Evolutionary conservation across 1,284 basidiomycete genomes (phyloP), one percentile per base, ranked within the genome.

Genomic region (Sporisorium iseilematis-ciliati): DNA sequence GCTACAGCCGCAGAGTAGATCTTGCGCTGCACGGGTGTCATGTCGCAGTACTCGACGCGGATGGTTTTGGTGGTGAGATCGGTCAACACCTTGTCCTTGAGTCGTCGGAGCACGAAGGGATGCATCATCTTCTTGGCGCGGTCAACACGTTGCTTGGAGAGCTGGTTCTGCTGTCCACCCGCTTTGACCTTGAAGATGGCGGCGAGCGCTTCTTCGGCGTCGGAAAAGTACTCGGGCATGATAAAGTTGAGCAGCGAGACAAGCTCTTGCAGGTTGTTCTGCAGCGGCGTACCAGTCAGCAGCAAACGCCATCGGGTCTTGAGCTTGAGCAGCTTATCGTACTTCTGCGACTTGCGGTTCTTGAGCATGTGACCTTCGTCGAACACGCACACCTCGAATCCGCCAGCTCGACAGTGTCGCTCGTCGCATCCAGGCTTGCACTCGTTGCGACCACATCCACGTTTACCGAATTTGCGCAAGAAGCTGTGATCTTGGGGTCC

Each of bases 51-150:
- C 81, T 96, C 93, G 70, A 97, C 93, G 21, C 91, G 90, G 84
- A 97, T 95, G 8, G 90, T 91, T 87, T 99, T 99, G 71, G 91
- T 91, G 1, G 95, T 95, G 20, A 99, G 89, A 72, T 97, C 94
- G 81, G 92, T 91, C 38, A 99, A 88, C 1, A 99, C 96, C 90
- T 96, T 84, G 7, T 68, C 64, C 87, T 99, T 99, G 75, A 95
- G 90, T 52, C 97, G 90, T 23, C 97, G 92, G 21, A 99, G 89
- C 29, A 99, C 95, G 84, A 99, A 99, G 0, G 97, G 97, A 18
- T 93, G 95, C 91, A 99, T 95, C 95, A 99, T 97, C 85, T 93
- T 94, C 87, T 98, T 97, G 6, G 97, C 97, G 60, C 96, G 88
- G 53, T 94, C 93, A 26, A 97, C 92, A 50, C 95, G 91, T 84